Conservation (phyloP, 192 early-diverging fungal genomes). For the Radiomyces spectabilis region DNA sequence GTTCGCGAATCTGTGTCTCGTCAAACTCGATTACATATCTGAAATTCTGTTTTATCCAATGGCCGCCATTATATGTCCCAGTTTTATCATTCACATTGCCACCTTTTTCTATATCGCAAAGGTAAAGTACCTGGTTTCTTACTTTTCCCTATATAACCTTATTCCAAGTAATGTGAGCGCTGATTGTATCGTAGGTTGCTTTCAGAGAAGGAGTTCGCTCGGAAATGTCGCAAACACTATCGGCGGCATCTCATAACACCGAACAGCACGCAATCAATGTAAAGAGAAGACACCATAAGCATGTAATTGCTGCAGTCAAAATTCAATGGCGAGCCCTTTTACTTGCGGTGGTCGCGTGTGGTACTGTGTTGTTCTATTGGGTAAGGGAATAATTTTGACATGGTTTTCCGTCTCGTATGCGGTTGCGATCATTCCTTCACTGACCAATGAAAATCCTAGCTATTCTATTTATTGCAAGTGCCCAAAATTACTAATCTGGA, state of each 20-base stretch:
- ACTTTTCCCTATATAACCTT: no score
- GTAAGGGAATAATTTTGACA: conserved; percentile 11
- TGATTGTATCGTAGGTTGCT: conserved; percentile 10
- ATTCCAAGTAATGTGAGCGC: no score
- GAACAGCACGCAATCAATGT: not conserved
- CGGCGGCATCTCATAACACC: not conserved
- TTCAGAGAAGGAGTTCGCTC: conserved; percentile 17
- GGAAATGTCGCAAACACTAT: conserved; percentile 19
- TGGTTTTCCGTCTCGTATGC: not conserved
- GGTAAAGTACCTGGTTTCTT: no score
- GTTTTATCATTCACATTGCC: conserved; percentile 39
- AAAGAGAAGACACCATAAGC: conserved; percentile 28
- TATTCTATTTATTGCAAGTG: conserved; percentile 44
- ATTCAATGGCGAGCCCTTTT: conserved; percentile 51
- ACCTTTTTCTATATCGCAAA: conserved; percentile 47
- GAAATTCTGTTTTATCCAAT: conserved; percentile 46
- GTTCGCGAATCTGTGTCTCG: conserved; percentile 41
- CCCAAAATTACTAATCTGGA: conserved; percentile 12
- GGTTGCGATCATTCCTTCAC: not conserved
- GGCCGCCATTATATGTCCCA: conserved; percentile 38
- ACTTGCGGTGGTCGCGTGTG: conserved; percentile 30
- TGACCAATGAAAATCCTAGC: conserved; percentile 5
- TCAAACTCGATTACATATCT: conserved; percentile 29
- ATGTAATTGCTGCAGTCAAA: conserved; percentile 38
- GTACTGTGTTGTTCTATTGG: conserved; percentile 46